Evolutionary conservation across 805 yeast species (phyloP).

Genomic region (Sugiyamaella floridensis): DNA sequence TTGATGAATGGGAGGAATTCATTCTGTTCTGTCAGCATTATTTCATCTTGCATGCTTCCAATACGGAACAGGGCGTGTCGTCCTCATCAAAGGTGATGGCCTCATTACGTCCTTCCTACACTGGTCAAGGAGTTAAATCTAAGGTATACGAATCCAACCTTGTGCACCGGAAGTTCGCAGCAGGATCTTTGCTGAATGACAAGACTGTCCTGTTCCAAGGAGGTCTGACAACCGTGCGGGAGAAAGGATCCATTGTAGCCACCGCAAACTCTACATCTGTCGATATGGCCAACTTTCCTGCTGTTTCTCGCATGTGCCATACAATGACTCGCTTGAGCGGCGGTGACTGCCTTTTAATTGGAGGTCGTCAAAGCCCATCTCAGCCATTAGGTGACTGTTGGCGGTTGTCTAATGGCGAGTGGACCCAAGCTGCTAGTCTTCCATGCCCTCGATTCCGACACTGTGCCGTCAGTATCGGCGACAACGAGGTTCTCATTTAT

Average conservation of each 20-base stretch:
- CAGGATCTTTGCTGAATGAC: conserved; percentile 23
- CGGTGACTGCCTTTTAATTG: conserved; percentile 39
- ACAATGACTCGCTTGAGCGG: conserved; percentile 35
- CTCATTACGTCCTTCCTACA: neutral
- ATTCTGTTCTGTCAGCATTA: conserved; percentile 70
- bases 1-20: conserved; percentile 84
- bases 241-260: conserved; percentile 10
- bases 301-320: conserved; percentile 51
- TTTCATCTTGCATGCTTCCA: conserved; percentile 55
- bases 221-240: conserved; percentile 28
- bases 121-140: neutral
- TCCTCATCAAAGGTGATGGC: neutral
- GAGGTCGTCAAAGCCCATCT: conserved; percentile 65
- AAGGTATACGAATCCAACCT: neutral
- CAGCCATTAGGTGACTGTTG: conserved; percentile 40
- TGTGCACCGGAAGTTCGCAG: conserved; percentile 39
- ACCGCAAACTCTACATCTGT: neutral
- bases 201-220: conserved; percentile 28
- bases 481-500: conserved; percentile 36
- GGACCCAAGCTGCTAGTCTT: conserved; percentile 38
- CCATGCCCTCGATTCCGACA: conserved; percentile 50
- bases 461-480: conserved; percentile 30
- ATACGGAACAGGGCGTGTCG: conserved; percentile 26
- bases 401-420: conserved; percentile 31
- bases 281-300: neutral